These are phyloP conservation scores for Excoecaria agallocha DNA, from an alignment of 345 rosid species.

Conservation along the genomic window DNA sequence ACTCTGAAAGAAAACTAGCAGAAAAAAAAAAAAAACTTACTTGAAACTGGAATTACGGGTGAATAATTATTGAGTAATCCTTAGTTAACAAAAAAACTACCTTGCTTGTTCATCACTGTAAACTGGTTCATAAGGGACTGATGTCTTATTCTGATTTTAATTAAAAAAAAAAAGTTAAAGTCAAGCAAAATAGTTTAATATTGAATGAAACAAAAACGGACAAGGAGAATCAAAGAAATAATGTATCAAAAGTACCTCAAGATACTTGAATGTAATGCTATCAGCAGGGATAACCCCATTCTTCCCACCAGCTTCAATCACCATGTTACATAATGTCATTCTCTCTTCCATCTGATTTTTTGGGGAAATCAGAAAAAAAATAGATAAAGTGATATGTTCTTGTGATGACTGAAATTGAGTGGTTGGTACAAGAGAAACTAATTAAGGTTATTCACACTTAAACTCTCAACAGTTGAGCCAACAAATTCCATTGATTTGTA, in stretches of 20 bases:
- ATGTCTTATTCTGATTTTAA: constrained; percentile 70
- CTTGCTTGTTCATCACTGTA: constrained; percentile 88
- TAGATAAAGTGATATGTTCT: background rate
- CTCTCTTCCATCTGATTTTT: constrained; percentile 91
- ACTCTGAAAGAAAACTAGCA: constrained; percentile 72
- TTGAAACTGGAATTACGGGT: no score
- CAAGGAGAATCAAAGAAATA: constrained; percentile 1
- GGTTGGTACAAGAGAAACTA: background rate
- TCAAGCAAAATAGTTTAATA: no score
- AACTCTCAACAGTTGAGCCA: constrained; percentile 83
- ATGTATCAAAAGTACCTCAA: constrained; percentile 49
- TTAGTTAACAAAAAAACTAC: constrained; percentile 29
- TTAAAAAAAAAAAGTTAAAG: background rate
- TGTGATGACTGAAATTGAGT: background rate
- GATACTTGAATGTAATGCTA: constrained; percentile 79
- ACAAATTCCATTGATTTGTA: constrained; percentile 95
- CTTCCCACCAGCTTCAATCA: constrained; percentile 96
- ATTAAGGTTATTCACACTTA: constrained; percentile 51
- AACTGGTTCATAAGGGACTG: constrained; percentile 78
- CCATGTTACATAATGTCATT: constrained; percentile 98
- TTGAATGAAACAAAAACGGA: background rate
- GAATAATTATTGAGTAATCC: no score
- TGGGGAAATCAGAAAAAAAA: constrained; percentile 14
- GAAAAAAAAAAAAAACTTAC: no score
- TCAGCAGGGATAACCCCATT: constrained; percentile 96